Percentiles rank a stretch among this genome's conserved stretches.
These are phyloP conservation scores for Verticillium dahliae DNA, from an alignment of 2,329 filamentous ascomycete species.

Conservation along the genomic window DNA sequence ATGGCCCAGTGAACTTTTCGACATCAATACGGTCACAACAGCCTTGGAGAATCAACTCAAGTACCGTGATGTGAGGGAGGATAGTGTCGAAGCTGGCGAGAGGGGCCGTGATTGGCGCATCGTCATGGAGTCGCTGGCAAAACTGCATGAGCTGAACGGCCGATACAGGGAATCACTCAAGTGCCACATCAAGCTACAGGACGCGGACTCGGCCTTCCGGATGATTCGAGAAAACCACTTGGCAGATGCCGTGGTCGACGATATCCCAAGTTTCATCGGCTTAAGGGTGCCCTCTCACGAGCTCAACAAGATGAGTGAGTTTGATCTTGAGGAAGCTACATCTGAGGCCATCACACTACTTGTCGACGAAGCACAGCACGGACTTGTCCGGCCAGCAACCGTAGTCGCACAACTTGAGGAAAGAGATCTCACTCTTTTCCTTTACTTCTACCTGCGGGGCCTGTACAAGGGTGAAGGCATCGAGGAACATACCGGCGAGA, in stretches of 20 bases:
- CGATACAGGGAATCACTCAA: conserved; percentile 77
- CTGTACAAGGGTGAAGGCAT: conserved; percentile 75
- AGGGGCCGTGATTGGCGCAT: conserved; percentile 79
- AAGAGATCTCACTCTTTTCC: conserved; percentile 63
- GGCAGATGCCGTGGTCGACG: conserved; percentile 81
- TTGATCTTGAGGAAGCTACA: conserved; percentile 73
- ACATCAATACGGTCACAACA: conserved; percentile 67
- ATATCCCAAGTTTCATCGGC: conserved; percentile 82
- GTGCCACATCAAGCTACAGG: conserved; percentile 85
- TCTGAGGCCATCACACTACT: conserved; percentile 79
- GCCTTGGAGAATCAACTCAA: conserved; percentile 78
- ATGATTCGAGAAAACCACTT: conserved; percentile 84
- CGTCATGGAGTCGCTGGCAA: conserved; percentile 79
- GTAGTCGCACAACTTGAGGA: conserved; percentile 73
- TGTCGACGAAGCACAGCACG: conserved; percentile 85
- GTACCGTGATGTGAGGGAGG: conserved; percentile 66
- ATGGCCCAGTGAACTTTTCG: conserved; percentile 82
- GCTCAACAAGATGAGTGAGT: conserved; percentile 54
- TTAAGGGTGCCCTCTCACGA: conserved; percentile 74
- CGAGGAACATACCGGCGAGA: conserved; percentile 44
- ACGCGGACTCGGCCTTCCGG: conserved; percentile 82
- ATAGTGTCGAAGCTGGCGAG: conserved; percentile 67
- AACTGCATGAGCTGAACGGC: conserved; percentile 74
- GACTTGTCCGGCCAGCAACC: conserved; percentile 69
- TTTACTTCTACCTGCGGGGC: conserved; percentile 86